phyloP scores from a whole-genome alignment of 2,329 filamentous ascomycete genomes.

The Colletotrichum sublineola region DNA sequence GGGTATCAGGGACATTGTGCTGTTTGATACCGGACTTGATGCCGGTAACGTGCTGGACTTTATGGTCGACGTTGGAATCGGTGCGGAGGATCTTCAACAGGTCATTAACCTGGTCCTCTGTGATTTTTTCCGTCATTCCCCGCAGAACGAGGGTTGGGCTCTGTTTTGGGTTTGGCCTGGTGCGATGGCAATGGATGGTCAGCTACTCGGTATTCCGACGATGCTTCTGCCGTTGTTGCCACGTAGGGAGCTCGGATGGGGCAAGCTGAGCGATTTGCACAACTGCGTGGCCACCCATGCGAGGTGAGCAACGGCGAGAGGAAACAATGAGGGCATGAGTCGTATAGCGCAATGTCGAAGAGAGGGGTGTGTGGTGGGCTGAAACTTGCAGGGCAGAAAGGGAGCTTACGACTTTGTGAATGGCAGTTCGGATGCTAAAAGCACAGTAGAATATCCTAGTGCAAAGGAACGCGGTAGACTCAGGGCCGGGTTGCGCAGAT shows the following conservation, averaged over 20 bases:
- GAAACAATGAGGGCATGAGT: constrained; percentile 11
- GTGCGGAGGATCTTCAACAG: constrained; percentile 67
- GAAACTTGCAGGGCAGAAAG: constrained; percentile 27
- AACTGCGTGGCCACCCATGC: constrained; percentile 14
- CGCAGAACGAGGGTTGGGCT: constrained; percentile 33
- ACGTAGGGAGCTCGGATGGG: neutral
- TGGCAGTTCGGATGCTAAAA: constrained; percentile 4
- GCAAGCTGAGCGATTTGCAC: neutral
- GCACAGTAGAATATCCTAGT: constrained; percentile 31
- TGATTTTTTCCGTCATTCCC: constrained; percentile 69
- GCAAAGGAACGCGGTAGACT: constrained; percentile 21
- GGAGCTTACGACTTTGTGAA: constrained; percentile 30
- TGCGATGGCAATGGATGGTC: constrained; percentile 8
- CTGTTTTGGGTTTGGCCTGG: constrained; percentile 21
- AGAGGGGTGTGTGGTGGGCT: constrained; percentile 32
- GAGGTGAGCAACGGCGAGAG: constrained; percentile 13
- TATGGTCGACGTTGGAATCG: constrained; percentile 77
- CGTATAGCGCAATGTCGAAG: constrained; percentile 31
- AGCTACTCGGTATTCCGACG: constrained; percentile 17
- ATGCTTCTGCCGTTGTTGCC: neutral
- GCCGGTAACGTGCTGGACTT: constrained; percentile 77
- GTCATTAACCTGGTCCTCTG: constrained; percentile 70
- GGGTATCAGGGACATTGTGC: constrained; percentile 84
- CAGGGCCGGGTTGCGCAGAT: constrained; percentile 9
- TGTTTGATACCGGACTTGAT: constrained; percentile 94